Base-by-base conservation (phyloP, 139 green algal species). In the Chlamydomonas sp. region DNA sequence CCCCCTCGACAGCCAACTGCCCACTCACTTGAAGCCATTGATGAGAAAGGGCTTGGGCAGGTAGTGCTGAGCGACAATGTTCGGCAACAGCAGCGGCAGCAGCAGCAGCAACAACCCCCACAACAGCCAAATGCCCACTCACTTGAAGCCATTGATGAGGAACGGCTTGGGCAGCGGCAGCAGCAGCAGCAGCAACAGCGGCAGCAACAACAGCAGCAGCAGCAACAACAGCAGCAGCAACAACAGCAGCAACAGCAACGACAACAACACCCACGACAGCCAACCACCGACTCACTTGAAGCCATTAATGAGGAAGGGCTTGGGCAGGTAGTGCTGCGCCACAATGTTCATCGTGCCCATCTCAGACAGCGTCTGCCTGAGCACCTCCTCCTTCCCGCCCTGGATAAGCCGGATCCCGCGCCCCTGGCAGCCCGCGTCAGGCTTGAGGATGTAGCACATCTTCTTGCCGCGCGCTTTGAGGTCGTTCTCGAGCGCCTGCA, bases 381-480 rank as follows among this genome's bases (percentile, higher is more conserved):
- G 20, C 20, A 26, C 39, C 39, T 77, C 72, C 72, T 77, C 72
- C 38, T 77, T 77, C 65, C 72, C 72, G 22, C 43, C 67, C 62
- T 69, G 84, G 59, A 89, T 71, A 43, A 93, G 73, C 20, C 73
- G 72, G 65, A 94, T 94, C 63, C 88, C 88, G 1, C 73, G 78
- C 24, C 88, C 88, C 80, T 91, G 85, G 65, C 87, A 91, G 6
- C 90, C 90, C 1, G 84, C 84, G 50, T 94, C 85, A 5, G 90
- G 89, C 78, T 96, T 96, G n/a, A 95, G 49, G 58, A 96, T 95
- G 69, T 81, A 93, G 0, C 85, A 85, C 30, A 80, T 76, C 64
- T 78, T 75, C 81, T 83, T 84, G 48, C 74, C 71, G 6, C 64
- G 43, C 2, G 70, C 49, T 8, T 75, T 73, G 10, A 84, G 58